These are phyloP conservation scores for Zanthoxylum bungeanum DNA, from an alignment of 345 rosid species.

Conservation along the genomic window DNA sequence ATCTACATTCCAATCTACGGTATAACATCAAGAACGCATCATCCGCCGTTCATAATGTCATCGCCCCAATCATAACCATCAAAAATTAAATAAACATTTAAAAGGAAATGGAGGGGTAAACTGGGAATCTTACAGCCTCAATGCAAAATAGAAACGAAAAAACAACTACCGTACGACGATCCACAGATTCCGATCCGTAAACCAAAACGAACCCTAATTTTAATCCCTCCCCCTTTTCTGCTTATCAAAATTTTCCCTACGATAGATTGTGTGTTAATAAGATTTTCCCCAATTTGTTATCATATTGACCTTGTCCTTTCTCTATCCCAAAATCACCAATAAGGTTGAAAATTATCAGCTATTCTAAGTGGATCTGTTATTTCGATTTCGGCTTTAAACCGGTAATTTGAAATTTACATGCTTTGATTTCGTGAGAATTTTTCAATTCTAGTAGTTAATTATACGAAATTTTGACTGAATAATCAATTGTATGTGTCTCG, in stretches of 20 bases:
- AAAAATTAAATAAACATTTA: not conserved
- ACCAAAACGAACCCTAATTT: constrained; percentile 27
- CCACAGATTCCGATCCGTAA: constrained; percentile 23
- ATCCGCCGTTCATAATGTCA: not conserved
- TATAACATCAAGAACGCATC: not conserved
- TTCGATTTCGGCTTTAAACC: not conserved
- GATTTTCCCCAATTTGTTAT: not conserved
- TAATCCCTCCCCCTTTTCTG: not conserved
- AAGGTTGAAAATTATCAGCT: not conserved
- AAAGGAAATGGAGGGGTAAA: not conserved
- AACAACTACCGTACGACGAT: constrained; percentile 18
- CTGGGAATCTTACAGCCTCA: not conserved
- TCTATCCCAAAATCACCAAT: not conserved
- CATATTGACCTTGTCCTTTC: constrained; percentile 1
- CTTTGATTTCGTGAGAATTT: constrained; percentile 1
- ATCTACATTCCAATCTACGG: too few relatives aligned
- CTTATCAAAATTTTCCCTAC: not conserved
- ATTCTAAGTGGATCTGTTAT: constrained; percentile 13
- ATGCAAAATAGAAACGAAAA: constrained; percentile 13
- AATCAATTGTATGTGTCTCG: not conserved
- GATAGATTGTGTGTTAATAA: not conserved
- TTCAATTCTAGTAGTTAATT: not conserved
- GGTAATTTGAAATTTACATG: constrained; percentile 13
- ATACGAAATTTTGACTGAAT: not conserved
- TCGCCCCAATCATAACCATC: not conserved